Evolutionary conservation across 225 moss, liverwort and hornwort genomes (phyloP).

Genomic region (Anthoceros angustus): DNA sequence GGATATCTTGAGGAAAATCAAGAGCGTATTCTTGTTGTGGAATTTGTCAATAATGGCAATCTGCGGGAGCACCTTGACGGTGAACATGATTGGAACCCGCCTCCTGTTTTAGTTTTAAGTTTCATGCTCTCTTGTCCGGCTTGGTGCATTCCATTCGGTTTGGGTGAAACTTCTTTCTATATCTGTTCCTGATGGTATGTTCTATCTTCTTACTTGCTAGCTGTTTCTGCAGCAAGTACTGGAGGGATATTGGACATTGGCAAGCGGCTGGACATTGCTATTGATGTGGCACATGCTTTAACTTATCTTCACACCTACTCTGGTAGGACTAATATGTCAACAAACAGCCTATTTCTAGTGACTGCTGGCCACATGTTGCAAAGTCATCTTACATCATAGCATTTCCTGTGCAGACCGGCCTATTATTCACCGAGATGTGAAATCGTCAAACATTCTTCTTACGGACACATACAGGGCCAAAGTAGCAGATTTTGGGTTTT

Average conservation of each 20-base stretch:
- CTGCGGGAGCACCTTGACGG: conserved; percentile 74
- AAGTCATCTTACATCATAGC: not conserved
- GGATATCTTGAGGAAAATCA: conserved; percentile 53
- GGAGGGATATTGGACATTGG: conserved; percentile 16
- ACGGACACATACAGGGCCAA: conserved; percentile 38
- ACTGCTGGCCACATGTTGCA: not conserved
- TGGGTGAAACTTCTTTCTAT: not conserved
- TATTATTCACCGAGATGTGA: conserved; percentile 45
- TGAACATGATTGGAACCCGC: conserved; percentile 5
- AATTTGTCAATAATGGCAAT: conserved; percentile 69
- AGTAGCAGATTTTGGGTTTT: conserved; percentile 49
- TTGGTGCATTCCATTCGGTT: not conserved
- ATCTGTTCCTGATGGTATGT: not conserved
- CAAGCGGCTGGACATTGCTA: conserved; percentile 19
- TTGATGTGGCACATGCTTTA: conserved; percentile 23
- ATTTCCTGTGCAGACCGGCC: conserved; percentile 27
- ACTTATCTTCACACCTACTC: conserved; percentile 7
- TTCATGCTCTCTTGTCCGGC: not conserved
- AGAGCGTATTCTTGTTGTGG: conserved; percentile 64
- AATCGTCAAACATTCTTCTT: conserved; percentile 41
- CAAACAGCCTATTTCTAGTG: not conserved
- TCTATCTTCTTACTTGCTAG: not conserved
- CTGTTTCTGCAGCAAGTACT: conserved; percentile 5
- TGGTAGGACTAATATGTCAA: not conserved
- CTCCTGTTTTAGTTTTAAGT: not conserved